Base-by-base conservation (phyloP, 1,284 basidiomycete species). In the Trichosporon asahii region DNA sequence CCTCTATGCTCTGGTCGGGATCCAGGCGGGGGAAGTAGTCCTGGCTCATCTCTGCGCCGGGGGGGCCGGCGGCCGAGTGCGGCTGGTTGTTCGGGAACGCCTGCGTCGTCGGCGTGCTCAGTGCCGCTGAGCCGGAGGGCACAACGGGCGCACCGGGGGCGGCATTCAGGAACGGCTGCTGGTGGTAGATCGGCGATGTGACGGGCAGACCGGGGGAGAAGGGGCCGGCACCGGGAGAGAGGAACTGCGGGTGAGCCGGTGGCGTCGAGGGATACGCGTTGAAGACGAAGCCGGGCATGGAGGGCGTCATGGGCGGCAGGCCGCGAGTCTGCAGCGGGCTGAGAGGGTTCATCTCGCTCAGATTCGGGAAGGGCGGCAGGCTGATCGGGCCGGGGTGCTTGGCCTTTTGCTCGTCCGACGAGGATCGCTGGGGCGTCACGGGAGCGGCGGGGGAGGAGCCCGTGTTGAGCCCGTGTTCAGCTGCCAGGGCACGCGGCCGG, bases 251-350 rank as follows among this genome's bases (percentile, higher is more conserved):
- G 64, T 79, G 79, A 11, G 81, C 64, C 12, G 81, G 80, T 6
- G 84, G 84, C 1, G 84, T 85, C 31, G 81, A 78, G 2, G 83
- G 83, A 63, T 80, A 81, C 7, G 79, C 79, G 65, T 82, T 80
- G 75, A 85, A 84, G 5, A 82, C 80, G 69, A 83, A 85, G 12
- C 83, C 80, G 3, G 84, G 84, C 84, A 85, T 85, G 3, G 78
- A 80, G 7, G 84, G 84, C 3, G 84, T 85, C 83, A 85, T 83
- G 5, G 83, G 80, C 11, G 84, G 82, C 31, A 85, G 73, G 21
- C 77, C 78, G 15, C 83, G 70, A 0, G 75, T 78, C 35, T 80
- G 80, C n/a, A 82, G 65, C 0, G 82, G 82, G 11, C 76, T 80
- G 5, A 82, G 69, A 0, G 79, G 77, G 68, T 80, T 82, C 14